A percentile compares a stretch with the other conserved stretches of the same genome.
phyloP scores from a whole-genome alignment of 495 filamentous ascomycete genomes.

The Hypoxylon subgilvum region DNA sequence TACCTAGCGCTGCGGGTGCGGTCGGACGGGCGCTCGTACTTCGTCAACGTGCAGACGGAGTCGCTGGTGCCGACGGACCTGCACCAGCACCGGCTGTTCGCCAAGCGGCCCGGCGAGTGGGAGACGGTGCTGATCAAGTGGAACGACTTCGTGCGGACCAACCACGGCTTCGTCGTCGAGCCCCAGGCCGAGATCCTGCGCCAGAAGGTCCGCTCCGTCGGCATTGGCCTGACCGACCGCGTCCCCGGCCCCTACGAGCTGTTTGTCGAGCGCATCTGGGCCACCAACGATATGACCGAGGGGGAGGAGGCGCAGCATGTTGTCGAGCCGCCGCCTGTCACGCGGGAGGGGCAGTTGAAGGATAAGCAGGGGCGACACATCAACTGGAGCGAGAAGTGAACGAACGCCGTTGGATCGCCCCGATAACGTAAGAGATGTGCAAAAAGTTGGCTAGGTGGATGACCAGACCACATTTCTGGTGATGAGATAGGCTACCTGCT shows the following conservation, averaged over 20 bases:
- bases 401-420: no score
- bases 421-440: background rate
- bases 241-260: constrained; percentile 86
- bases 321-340: constrained; percentile 13
- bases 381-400: constrained; percentile 48
- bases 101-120: constrained; percentile 82
- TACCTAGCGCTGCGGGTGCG: constrained; percentile 91
- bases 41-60: constrained; percentile 95
- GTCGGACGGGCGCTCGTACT: constrained; percentile 89
- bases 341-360: constrained; percentile 48
- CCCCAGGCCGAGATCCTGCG: constrained; percentile 86
- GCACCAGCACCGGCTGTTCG: constrained; percentile 91
- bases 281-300: constrained; percentile 62
- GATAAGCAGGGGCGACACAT: constrained; percentile 55
- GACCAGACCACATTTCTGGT: background rate
- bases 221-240: constrained; percentile 87
- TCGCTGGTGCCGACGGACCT: constrained; percentile 89
- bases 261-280: constrained; percentile 84
- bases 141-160: constrained; percentile 92
- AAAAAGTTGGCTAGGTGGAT: background rate
- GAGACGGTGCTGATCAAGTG: constrained; percentile 89
- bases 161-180: constrained; percentile 86
- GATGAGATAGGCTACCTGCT: background rate
- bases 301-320: constrained; percentile 45
- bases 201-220: constrained; percentile 82